Evolutionary conservation across 257 asterid species (phyloP).

Genomic region (Scutellaria baicalensis): DNA sequence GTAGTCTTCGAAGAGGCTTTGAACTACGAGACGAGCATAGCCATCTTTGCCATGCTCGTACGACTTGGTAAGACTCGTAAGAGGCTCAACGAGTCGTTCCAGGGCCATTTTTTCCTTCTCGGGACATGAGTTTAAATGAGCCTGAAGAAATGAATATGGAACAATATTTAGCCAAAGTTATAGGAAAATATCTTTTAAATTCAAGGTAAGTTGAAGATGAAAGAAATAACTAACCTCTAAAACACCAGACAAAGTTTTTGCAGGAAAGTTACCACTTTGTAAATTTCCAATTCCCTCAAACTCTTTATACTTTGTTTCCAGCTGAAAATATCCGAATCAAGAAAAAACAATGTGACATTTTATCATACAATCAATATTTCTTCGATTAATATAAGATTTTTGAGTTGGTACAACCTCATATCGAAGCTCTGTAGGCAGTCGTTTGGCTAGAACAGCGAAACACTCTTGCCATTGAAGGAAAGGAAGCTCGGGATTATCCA

Average conservation of each 20-base stretch:
- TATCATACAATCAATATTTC: not conserved
- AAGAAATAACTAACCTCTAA: slow-evolving; percentile 46
- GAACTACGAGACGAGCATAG: too few species aligned
- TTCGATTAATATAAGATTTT: not conserved
- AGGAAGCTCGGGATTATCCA: slow-evolving; percentile 99
- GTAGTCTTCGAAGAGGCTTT: slow-evolving; percentile 80
- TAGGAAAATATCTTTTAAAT: too few species aligned
- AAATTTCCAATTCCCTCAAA: slow-evolving; percentile 52
- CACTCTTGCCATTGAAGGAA: slow-evolving; percentile 99
- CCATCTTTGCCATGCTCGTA: slow-evolving; percentile 97
- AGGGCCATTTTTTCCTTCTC: slow-evolving; percentile 90
- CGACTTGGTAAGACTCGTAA: slow-evolving; percentile 88
- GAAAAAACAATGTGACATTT: not conserved
- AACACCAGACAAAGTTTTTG: slow-evolving; percentile 66
- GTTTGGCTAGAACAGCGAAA: slow-evolving; percentile 91
- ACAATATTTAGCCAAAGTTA: not conserved
- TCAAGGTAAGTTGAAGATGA: too few species aligned
- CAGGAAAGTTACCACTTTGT: slow-evolving; percentile 85
- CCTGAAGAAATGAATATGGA: slow-evolving; percentile 14
- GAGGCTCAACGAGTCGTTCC: slow-evolving; percentile 87
- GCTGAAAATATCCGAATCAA: slow-evolving; percentile 33
- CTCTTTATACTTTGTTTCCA: slow-evolving; percentile 76
- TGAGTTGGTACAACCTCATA: slow-evolving; percentile 45
- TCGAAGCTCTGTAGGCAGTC: slow-evolving; percentile 87
- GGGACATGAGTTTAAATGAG: slow-evolving; percentile 44